phyloP scores from a whole-genome alignment of 2,329 filamentous ascomycete genomes.

The Dothideomycetidae sp. region DNA sequence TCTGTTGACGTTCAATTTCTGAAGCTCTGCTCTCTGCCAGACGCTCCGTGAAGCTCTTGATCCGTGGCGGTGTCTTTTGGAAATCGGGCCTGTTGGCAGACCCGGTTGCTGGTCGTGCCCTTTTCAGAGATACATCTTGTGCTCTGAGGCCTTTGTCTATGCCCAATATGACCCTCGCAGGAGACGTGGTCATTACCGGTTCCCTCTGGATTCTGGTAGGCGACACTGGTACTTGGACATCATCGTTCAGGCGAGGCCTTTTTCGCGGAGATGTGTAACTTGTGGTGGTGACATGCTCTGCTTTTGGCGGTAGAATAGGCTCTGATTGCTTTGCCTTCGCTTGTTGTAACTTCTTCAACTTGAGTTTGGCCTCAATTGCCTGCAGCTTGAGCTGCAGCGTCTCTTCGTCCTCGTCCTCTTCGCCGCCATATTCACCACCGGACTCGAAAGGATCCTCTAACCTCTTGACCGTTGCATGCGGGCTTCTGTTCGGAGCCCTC shows the following conservation, averaged over 20 bases:
- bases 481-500: conserved; percentile 15
- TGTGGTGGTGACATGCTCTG: conserved; percentile 1
- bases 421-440: conserved; percentile 43
- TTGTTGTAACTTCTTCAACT: conserved; percentile 72
- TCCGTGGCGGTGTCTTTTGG: conserved; percentile 14
- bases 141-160: conserved; percentile 80
- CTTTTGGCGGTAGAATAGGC: not conserved
- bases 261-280: conserved; percentile 13
- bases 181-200: conserved; percentile 48
- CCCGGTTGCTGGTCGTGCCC: conserved; percentile 34
- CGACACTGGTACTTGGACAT: conserved; percentile 65
- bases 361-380: conserved; percentile 76
- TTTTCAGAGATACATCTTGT: conserved; percentile 69
- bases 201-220: conserved; percentile 39
- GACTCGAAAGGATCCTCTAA: conserved; percentile 20
- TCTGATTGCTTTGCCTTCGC: conserved; percentile 15
- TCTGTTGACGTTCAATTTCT: conserved; percentile 30
- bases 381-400: conserved; percentile 72
- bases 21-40: conserved; percentile 51
- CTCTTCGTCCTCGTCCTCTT: conserved; percentile 67
- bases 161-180: conserved; percentile 64
- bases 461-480: conserved; percentile 16
- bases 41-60: conserved; percentile 68
- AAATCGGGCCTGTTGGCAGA: conserved; percentile 7
- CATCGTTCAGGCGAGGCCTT: conserved; percentile 14